Evolutionary conservation across 2,329 filamentous ascomycete species (phyloP), one percentile per base, ranked within the genome.

Genomic region (Botryotinia narcissicola): DNA sequence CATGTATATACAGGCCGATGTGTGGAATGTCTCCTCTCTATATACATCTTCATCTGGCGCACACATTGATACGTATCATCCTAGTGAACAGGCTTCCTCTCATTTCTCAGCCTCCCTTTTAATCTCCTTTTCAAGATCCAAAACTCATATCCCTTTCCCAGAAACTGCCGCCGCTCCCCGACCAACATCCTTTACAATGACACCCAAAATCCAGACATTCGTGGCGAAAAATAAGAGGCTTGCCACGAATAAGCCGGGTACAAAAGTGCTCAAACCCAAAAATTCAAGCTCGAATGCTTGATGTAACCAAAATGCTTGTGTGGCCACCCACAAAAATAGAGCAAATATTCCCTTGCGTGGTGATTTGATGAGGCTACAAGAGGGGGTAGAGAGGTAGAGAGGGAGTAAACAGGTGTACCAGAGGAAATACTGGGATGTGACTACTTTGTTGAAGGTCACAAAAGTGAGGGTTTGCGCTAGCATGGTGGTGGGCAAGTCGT

Each of bases 401-500:
- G 96, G 96, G 4, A 98, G 85, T 78, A 99, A 93, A 76, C 98
- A 89, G 83, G 98, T 91, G 83, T 99, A 98, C 96, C 96, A 99
- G 68, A 99, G 88, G 82, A 99, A 99, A 82, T 99, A 99, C 94
- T 97, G 60, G 20, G 60, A 68, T 25, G 66, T 68, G 48, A 57
- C 37, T 68, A 99, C 96, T 85, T 99, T 99, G 84, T 99, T 99
- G 79, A 98, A 98, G 0, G 94, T 91, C 6, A 98, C 96, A 82
- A 99, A 99, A 0, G 95, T 93, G 83, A 98, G 97, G 0, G 96
- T 98, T 83, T 99, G 96, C 6, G 93, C 94, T 75, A 98, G 88
- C 93, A 98, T 95, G 8, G 93, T 91, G 0, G 90, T 89, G 0
- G 95, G 87, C 0, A 99, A 87, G 78, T 96, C 91, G 78, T 90